These are phyloP conservation scores for Tylopilus felleus DNA, from an alignment of 768 basidiomycete species.

Conservation along the genomic window DNA sequence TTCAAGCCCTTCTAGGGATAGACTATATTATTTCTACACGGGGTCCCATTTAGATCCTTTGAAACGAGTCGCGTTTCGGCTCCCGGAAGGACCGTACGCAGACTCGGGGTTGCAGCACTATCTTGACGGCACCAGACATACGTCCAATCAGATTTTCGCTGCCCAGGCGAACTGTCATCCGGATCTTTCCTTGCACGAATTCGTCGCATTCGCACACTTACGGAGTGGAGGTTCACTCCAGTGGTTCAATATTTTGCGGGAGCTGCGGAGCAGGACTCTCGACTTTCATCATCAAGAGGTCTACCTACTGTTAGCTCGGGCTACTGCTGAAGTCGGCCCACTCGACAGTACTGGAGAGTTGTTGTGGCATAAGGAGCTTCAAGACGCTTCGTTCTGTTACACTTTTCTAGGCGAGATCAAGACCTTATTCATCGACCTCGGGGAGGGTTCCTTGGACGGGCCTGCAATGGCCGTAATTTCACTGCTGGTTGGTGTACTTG, in stretches of 20 bases:
- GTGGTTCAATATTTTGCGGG: conserved; percentile 37
- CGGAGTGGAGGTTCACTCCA: conserved; percentile 36
- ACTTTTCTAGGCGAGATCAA: conserved; percentile 37
- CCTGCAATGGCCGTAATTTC: conserved; percentile 33
- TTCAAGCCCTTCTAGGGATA: too few species aligned
- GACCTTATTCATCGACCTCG: conserved; percentile 32
- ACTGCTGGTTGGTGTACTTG: conserved; percentile 26
- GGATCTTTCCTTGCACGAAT: conserved; percentile 44
- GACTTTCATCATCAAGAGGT: conserved; percentile 40
- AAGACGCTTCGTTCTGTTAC: conserved; percentile 9
- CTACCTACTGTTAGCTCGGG: conserved; percentile 41
- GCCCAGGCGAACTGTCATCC: conserved; percentile 40
- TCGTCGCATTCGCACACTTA: conserved; percentile 41
- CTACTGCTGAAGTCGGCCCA: conserved; percentile 42
- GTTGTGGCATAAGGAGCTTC: conserved; percentile 42
- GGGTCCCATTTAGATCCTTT: neutral
- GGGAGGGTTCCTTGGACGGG: conserved; percentile 41
- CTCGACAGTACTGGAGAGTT: conserved; percentile 7
- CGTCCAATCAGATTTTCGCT: conserved; percentile 43
- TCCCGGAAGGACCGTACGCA: conserved; percentile 34
- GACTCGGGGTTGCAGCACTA: conserved; percentile 33
- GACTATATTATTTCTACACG: neutral
- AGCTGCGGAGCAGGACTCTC: conserved; percentile 37
- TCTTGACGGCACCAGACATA: conserved; percentile 34
- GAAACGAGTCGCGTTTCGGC: conserved; percentile 8